Evolutionary conservation across 202 grass and related monocot species (phyloP), one percentile per base, ranked within the genome.

Genomic region (Zizania palustris): DNA sequence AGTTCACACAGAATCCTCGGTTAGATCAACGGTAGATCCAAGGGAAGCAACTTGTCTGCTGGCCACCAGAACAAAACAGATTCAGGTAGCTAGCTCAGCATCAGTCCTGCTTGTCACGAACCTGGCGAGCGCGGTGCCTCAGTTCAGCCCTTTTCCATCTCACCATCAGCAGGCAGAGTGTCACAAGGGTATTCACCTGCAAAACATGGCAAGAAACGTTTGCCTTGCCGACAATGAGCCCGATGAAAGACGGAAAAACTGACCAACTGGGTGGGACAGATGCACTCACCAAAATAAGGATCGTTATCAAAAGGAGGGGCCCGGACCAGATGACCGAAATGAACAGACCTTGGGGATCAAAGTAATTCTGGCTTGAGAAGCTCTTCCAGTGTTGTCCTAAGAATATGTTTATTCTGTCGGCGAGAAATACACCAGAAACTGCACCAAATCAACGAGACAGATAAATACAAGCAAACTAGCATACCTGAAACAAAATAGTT

Each of bases 251-350:
- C 28, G 2, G 5, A 65, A 28, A 28, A 69, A 67, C n/a, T 39
- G 6, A 57, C 41, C 21, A 5, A 13, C 9, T 63, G 15, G 7
- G 56, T n/a, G 35, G 39, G 67, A 45, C 63, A 68, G 41, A 63
- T 22, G 35, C 51, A 60, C 81, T 77, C 83, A 98, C 96, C 89
- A 95, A 73, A 71, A 95, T 98, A 64, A 98, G 72, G 54, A 95
- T 88, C 8, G 96, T 89, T 72, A 90, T 83, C 60, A 93, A 6
- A 14, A 95, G 74, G 49, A 99, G 85, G n/a, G 96, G 92, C 1
- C 92, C 96, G 37, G 96, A 99, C 96, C 96, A 95, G 71, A 99
- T 22, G 1, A 99, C 96, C 50, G 96, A 95, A 76, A 99, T 74
- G 81, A 95, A 99, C 42, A 99, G 79, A 46, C 92, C 85, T 75